Conservation (phyloP, 129 eudicot species). For the Flaveria brownii region DNA sequence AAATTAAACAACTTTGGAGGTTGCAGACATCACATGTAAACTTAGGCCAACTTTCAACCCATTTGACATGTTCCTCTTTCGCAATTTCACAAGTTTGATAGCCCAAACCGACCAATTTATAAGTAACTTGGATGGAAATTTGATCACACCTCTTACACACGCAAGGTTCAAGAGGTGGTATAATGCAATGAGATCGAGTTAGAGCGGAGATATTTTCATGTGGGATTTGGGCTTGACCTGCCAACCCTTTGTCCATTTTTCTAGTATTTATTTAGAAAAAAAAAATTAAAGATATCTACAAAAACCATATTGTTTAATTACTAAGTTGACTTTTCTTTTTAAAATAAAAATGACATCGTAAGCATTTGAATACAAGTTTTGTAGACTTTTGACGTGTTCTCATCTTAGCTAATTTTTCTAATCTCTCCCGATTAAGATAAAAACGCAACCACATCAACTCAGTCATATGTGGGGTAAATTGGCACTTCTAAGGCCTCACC, state of each 20-base stretch:
- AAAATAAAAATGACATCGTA: background rate
- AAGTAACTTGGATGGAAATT: background rate
- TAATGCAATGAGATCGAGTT: background rate
- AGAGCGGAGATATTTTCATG: background rate
- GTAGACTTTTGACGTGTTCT: background rate
- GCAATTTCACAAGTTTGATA: too few species aligned
- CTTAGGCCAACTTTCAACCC: background rate
- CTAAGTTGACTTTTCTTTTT: background rate
- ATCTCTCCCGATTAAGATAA: background rate
- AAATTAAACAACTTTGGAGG: too few species aligned
- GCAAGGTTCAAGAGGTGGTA: background rate
- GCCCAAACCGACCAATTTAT: background rate
- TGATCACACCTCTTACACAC: background rate
- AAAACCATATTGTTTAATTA: background rate
- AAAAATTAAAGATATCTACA: background rate
- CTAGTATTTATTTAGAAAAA: too few species aligned
- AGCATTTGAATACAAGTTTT: background rate
- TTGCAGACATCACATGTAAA: too few species aligned
- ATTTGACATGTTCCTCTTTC: background rate
- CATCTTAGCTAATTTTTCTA: background rate
- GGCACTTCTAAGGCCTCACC: conserved; percentile 1
- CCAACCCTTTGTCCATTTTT: background rate
- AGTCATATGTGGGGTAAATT: background rate
- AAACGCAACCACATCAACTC: background rate
- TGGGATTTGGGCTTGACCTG: background rate